phyloP scores from a whole-genome alignment of 345 rosid genomes.

The Ceriops zippeliana region DNA sequence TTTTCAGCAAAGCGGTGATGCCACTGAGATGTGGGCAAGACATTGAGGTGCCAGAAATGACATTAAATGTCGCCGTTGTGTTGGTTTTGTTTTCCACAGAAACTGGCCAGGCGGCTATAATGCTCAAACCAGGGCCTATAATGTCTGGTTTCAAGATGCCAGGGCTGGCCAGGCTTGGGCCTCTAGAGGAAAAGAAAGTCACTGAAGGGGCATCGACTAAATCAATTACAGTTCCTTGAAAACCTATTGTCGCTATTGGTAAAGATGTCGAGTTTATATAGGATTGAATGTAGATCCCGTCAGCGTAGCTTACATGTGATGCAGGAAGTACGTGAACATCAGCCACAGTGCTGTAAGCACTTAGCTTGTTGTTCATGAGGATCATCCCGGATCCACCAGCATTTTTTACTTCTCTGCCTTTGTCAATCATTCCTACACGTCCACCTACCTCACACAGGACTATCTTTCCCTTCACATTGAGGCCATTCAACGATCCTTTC shows the following conservation, averaged over 20 bases:
- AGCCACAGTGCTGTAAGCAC: background rate
- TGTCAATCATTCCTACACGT: slow-evolving; percentile 1
- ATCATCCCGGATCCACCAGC: slow-evolving; percentile 18
- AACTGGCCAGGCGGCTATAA: slow-evolving; percentile 14
- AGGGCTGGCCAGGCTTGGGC: slow-evolving; percentile 18
- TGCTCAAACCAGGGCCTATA: slow-evolving; percentile 23
- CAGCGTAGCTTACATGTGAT: slow-evolving; percentile 4
- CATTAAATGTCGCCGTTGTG: slow-evolving; percentile 5
- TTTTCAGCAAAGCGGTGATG: slow-evolving; percentile 50
- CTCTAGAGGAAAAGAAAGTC: slow-evolving; percentile 14
- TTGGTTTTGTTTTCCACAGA: slow-evolving; percentile 7
- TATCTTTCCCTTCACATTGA: slow-evolving; percentile 9
- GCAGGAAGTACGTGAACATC: slow-evolving; percentile 14
- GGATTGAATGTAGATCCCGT: slow-evolving; percentile 7
- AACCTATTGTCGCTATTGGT: slow-evolving; percentile 7
- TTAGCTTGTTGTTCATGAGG: background rate
- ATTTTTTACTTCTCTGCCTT: slow-evolving; percentile 14
- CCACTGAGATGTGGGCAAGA: slow-evolving; percentile 55
- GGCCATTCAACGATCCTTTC: background rate
- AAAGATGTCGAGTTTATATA: background rate
- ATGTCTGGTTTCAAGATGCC: slow-evolving; percentile 27
- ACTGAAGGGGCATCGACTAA: background rate
- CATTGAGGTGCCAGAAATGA: slow-evolving; percentile 60
- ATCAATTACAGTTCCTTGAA: slow-evolving; percentile 15
- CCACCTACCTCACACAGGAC: slow-evolving; percentile 11